phyloP scores from a whole-genome alignment of 495 filamentous ascomycete species.

The Lindgomyces ingoldianus region DNA sequence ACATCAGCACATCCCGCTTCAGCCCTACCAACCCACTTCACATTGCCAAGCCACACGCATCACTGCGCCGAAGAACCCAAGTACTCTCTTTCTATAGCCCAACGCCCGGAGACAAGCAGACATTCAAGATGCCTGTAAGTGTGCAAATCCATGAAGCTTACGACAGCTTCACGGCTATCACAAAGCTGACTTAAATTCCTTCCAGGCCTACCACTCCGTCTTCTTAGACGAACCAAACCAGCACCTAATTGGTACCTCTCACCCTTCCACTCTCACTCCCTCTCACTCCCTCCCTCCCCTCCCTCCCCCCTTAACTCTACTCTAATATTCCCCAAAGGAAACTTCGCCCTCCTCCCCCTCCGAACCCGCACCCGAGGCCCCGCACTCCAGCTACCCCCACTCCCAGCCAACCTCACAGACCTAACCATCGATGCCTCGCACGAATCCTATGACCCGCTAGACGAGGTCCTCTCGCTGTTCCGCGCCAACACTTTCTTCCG shows the following conservation, averaged over 20 bases:
- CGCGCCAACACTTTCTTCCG: constrained; percentile 98
- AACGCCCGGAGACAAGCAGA: constrained; percentile 4
- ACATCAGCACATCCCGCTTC: constrained; percentile 24
- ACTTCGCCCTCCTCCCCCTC: constrained; percentile 91
- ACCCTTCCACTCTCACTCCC: constrained; percentile 27
- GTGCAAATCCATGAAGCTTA: not conserved
- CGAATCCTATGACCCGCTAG: constrained; percentile 90
- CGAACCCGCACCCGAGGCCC: constrained; percentile 91
- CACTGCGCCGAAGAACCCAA: constrained; percentile 8
- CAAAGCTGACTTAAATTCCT: constrained; percentile 8
- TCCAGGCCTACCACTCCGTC: constrained; percentile 88
- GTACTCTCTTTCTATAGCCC: not conserved
- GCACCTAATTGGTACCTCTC: constrained; percentile 59
- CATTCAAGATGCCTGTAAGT: constrained; percentile 56
- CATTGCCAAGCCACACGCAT: constrained; percentile 16
- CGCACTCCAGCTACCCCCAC: constrained; percentile 76
- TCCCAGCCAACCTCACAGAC: constrained; percentile 68
- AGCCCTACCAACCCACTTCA: constrained; percentile 33
- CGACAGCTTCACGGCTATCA: not conserved
- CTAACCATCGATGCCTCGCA: constrained; percentile 76
- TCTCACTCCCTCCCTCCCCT: constrained; percentile 27
- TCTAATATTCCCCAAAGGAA: constrained; percentile 54
- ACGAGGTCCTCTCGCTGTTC: constrained; percentile 90
- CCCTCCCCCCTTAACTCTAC: not conserved
- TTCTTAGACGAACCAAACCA: constrained; percentile 81